Conservation (phyloP, 441 rosid genomes). For the Theobroma grandiflorum region DNA sequence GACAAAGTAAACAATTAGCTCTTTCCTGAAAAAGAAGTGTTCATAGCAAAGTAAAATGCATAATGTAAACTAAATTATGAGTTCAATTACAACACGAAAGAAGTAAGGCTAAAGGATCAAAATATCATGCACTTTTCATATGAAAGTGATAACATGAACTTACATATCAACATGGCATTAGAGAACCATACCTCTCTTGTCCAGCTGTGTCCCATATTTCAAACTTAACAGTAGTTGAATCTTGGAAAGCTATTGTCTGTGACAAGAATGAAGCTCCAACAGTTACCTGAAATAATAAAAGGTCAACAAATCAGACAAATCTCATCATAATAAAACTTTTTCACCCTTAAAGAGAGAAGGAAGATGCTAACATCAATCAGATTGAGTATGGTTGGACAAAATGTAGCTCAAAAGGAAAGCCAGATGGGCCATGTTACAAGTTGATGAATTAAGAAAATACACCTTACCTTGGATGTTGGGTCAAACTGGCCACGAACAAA, state of each 20-base stretch:
- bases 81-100: neutral
- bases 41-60: neutral
- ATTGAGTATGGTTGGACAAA: conserved; percentile 20
- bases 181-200: conserved; percentile 80
- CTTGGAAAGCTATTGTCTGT: conserved; percentile 96
- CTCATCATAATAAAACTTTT: conserved; percentile 3
- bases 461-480: conserved; percentile 87
- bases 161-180: neutral
- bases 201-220: conserved; percentile 99
- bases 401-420: neutral
- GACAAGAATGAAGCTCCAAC: conserved; percentile 98
- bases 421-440: neutral
- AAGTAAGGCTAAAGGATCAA: neutral
- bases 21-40: neutral
- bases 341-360: conserved; percentile 6
- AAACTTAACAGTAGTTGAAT: conserved; percentile 95
- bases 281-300: conserved; percentile 73
- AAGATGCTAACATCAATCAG: conserved; percentile 15
- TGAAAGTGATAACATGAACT: conserved; percentile 16
- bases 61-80: neutral
- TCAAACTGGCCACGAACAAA: conserved; percentile 99
- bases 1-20: conserved; percentile 26
- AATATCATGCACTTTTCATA: conserved; percentile 8
- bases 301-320: conserved; percentile 23
- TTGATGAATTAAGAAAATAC: conserved; percentile 18